These are phyloP conservation scores for Fraxinus albicans DNA, from an alignment of 305 asterid species.

Conservation along the genomic window DNA sequence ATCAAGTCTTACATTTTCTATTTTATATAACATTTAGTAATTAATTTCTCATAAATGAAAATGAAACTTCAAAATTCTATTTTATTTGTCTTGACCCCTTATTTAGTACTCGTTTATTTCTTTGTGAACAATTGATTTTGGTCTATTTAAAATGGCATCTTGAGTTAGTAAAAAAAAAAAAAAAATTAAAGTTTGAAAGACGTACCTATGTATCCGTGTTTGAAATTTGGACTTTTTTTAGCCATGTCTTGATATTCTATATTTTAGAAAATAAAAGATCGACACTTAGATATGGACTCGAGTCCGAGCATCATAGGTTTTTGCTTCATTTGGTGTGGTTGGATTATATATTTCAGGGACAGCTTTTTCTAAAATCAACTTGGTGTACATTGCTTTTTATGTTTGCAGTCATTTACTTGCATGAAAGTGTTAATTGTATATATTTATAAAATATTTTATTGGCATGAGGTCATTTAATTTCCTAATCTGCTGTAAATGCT, in stretches of 20 bases:
- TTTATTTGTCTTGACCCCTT: neutral
- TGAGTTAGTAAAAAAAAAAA: neutral
- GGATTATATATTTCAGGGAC: constrained; percentile 1
- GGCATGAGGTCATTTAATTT: constrained; percentile 13
- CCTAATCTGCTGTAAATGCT: neutral
- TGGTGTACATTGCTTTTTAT: neutral
- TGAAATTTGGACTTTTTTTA: no score
- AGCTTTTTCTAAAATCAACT: neutral
- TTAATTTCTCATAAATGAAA: neutral
- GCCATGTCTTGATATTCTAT: neutral
- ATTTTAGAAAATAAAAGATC: neutral
- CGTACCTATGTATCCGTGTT: neutral
- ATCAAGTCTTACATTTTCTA: neutral
- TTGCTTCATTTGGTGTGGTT: constrained; percentile 8
- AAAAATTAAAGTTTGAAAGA: neutral
- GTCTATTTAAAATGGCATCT: neutral
- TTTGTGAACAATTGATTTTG: neutral
- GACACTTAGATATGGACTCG: neutral
- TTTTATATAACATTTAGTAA: neutral
- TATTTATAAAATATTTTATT: constrained; percentile 3
- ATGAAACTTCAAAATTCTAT: no score
- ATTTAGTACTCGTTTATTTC: no score
- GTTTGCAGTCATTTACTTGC: constrained; percentile 22
- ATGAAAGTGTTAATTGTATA: neutral
- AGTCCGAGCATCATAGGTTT: neutral